Percentiles rank a stretch among this genome's conserved stretches.
These are phyloP conservation scores for Termitomyces sp. DNA, from an alignment of 768 basidiomycete species.

Conservation along the genomic window DNA sequence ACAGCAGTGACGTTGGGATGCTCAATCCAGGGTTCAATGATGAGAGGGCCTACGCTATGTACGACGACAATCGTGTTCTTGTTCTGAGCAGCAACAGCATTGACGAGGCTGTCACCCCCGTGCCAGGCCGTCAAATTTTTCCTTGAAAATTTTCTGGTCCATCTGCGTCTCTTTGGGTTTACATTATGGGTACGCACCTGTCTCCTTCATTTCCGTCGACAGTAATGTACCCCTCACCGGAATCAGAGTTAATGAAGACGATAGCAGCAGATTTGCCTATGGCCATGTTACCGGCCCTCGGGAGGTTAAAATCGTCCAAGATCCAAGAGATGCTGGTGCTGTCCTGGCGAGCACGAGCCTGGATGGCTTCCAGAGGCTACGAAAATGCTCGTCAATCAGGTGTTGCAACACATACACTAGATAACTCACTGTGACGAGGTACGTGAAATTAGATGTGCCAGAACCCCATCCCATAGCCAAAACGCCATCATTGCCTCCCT, in stretches of 20 bases:
- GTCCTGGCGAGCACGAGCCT: conserved; percentile 61
- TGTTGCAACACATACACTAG: neutral
- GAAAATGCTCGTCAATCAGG: neutral
- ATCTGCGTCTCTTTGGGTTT: neutral
- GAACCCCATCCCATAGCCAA: conserved; percentile 94
- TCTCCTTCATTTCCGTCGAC: conserved; percentile 80
- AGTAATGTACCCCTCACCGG: conserved; percentile 78
- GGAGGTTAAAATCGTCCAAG: conserved; percentile 64
- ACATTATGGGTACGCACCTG: conserved; percentile 28
- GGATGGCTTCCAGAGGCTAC: conserved; percentile 78
- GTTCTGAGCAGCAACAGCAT: conserved; percentile 59
- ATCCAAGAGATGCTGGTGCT: conserved; percentile 63
- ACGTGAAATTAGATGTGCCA: conserved; percentile 74
- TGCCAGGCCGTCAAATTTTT: conserved; percentile 74
- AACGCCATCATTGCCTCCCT: conserved; percentile 58
- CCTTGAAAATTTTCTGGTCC: conserved; percentile 16
- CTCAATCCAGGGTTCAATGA: conserved; percentile 63
- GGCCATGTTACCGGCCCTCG: conserved; percentile 40
- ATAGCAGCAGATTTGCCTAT: conserved; percentile 56
- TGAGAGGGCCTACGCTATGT: conserved; percentile 57
- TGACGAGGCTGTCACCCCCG: conserved; percentile 64
- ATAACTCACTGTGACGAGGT: conserved; percentile 61
- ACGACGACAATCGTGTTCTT: conserved; percentile 70
- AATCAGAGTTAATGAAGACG: conserved; percentile 80
- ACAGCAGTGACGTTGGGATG: conserved; percentile 70